Evolutionary conservation across 805 yeast genomes (phyloP), one percentile per base, ranked within the genome.

Genomic region (Saturnispora saitoi): DNA sequence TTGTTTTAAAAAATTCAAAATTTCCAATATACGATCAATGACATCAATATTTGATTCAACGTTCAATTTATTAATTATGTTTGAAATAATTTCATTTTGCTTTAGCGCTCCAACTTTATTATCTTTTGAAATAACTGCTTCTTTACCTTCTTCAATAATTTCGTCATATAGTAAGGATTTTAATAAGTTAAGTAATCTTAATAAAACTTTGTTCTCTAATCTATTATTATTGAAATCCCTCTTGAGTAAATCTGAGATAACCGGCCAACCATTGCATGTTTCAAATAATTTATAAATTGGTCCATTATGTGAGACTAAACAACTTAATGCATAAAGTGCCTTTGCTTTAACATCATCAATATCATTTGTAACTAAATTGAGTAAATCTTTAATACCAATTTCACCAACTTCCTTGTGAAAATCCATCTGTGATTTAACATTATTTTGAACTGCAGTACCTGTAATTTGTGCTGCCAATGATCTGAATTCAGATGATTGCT

Each of bases 361-460:
- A 2, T 43, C 32, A 46, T 56, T 49, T 2, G 52, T 32, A 29
- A 59, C 52, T 0, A 80, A 56, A 1, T 62, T 49, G 10, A 83
- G 63, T 47, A 83, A 65, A 46, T 63, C 65, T n/a, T 59, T 52
- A 32, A 80, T 60, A 2, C 81, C 82, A 24, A 66, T 60, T 17
- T 48, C 52, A 0, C 69, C 59, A 0, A 68, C 69, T 51, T 80
- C 70, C 50, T 76, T 75, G 37, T 73, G 63, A 51, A 85, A 83
- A 46, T 77, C 85, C 48, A 73, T 70, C 65, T 89, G 98, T 4
- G 89, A 70, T 49, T 75, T 77, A 3, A 78, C 80, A 63, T 93
- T 93, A 63, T 93, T 93, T 66, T 93, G 99, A 4, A 86, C 95
- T 0, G 98, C 95, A 0, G 91, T 85, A 2, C 95, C 96, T 22